These are phyloP conservation scores for Rutidosis leptorrhynchoides DNA, from an alignment of 129 eudicot species.

Conservation along the genomic window DNA sequence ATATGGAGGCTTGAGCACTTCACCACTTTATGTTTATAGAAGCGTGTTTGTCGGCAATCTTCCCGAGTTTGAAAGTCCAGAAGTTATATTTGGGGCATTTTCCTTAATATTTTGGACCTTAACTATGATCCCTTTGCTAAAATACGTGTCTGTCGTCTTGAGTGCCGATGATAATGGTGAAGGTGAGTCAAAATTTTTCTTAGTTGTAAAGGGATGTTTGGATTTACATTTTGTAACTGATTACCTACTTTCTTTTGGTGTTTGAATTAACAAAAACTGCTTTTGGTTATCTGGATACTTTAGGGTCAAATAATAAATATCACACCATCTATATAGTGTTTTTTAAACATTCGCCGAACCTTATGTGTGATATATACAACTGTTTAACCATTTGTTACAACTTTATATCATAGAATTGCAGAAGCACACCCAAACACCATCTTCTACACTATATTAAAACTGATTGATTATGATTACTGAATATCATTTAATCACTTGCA, in stretches of 20 bases:
- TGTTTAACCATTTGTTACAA: no score
- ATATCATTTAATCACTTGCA: neutral
- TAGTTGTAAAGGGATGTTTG: neutral
- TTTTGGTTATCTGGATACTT: neutral
- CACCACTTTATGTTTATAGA: conserved; percentile 85
- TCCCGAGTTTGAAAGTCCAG: conserved; percentile 54
- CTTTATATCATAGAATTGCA: no score
- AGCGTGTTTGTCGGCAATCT: conserved; percentile 54
- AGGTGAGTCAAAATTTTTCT: conserved; percentile 7
- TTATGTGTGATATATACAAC: neutral
- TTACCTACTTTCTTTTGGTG: neutral
- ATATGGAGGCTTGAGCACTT: conserved; percentile 90
- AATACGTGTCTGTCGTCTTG: conserved; percentile 58
- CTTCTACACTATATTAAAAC: neutral
- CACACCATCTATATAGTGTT: no score
- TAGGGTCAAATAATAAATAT: neutral
- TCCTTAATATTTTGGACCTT: conserved; percentile 92
- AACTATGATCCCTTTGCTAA: conserved; percentile 70
- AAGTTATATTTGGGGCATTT: conserved; percentile 79
- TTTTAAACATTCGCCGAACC: neutral
- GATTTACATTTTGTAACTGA: neutral
- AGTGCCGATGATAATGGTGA: conserved; percentile 85
- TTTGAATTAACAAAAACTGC: no score
- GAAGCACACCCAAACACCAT: neutral
- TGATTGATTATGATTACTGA: neutral